Evolutionary conservation across 1,284 basidiomycete genomes (phyloP), one percentile per base, ranked within the genome.

Genomic region (Apiotrichum siamense): DNA sequence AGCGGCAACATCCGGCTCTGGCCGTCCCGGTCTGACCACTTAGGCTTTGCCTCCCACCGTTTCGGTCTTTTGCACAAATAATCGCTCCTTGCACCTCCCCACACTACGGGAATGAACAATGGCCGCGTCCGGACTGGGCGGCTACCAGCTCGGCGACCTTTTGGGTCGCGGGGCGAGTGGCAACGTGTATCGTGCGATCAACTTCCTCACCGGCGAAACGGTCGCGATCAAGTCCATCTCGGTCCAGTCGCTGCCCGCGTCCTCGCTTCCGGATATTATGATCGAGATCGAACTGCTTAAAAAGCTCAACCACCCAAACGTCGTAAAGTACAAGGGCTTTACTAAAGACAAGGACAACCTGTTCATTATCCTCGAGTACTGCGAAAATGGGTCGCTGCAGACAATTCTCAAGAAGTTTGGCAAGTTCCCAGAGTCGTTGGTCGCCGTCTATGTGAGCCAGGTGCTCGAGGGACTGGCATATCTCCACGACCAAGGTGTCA

Each of bases 311-410:
- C 78, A 82, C 58, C 81, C 87, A 35, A 97, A 97, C 72, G 97
- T 97, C 67, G 94, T 98, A 69, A 97, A 97, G 75, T 97, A 97
- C 78, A 94, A 96, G 67, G 73, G 94, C 18, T 97, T 93, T 64
- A 89, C 92, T 69, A 93, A 93, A 77, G 94, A 91, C 48, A 83
- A 84, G 51, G 88, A 97, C 67, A 91, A 84, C 70, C 79, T 97
- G 57, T 96, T 94, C 75, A 97, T 98, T 75, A 91, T 98, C 60
- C 81, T 97, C 50, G 93, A 97, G 84, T 90, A 70, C 52, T 97
- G 94, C 77, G 94, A 98, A 78, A 98, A 98, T 65, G 94, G 94
- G 21, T 96, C 91, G 4, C 77, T 98, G 13, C 88, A 96, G 70
- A 86, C 86, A 57, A 97, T 97, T 63, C 86, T 87, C 76, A 97